These are phyloP conservation scores for Eimeria necatrix DNA, from an alignment of 169 alveolate genomes.

Conservation along the genomic window DNA sequence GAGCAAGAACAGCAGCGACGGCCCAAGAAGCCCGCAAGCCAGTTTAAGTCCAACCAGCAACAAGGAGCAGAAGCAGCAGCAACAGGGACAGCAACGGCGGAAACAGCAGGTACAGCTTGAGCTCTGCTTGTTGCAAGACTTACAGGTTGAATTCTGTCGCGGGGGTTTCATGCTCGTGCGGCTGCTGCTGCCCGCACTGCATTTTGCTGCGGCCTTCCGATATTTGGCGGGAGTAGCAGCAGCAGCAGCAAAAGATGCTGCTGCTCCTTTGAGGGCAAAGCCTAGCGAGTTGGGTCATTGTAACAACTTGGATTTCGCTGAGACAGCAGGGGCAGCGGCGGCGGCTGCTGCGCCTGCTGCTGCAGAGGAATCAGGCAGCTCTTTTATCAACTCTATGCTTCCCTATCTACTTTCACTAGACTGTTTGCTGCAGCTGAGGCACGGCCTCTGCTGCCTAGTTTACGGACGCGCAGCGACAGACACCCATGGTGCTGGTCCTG, in stretches of 20 bases:
- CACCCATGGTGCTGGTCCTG: constrained; percentile 20
- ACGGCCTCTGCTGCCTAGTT: constrained; percentile 60
- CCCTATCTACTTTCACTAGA: constrained; percentile 72
- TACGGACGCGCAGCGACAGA: background rate
- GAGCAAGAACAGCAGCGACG: background rate
- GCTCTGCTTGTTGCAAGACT: constrained; percentile 16
- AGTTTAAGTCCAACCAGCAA: background rate
- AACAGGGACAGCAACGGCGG: constrained; percentile 20
- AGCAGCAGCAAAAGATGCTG: constrained; percentile 11
- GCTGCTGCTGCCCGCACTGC: constrained; percentile 74
- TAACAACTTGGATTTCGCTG: background rate
- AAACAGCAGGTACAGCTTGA: constrained; percentile 56
- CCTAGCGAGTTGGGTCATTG: background rate
- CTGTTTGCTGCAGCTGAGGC: constrained; percentile 63
- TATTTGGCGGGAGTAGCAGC: constrained; percentile 63
- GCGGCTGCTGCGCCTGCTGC: constrained; percentile 58
- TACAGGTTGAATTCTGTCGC: constrained; percentile 19
- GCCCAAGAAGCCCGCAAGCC: background rate
- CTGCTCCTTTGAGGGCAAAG: background rate
- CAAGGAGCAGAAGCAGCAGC: background rate
- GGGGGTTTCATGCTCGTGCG: constrained; percentile 69
- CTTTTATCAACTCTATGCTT: constrained; percentile 8
- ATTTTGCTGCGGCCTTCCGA: constrained; percentile 35
- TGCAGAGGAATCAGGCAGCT: background rate
- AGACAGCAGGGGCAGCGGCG: background rate